Base-by-base conservation (phyloP, 495 filamentous ascomycete species). In the Xylaria flabelliformis region DNA sequence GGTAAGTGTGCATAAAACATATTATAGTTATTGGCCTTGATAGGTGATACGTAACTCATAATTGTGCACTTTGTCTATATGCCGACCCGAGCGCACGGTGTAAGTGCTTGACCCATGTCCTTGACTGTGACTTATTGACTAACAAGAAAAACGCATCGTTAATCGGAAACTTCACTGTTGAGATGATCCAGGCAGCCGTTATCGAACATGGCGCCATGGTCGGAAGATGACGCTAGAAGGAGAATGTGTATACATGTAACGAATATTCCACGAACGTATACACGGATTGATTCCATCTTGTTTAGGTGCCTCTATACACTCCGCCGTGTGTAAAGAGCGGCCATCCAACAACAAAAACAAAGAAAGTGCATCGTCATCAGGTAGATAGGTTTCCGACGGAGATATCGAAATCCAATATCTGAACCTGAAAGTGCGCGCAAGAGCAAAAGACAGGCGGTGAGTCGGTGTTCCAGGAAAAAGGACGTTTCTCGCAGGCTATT, bases 371-470 rank as follows among this genome's bases (percentile, higher is more conserved):
- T 44, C 36, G 44, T 64, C 15, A 21, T 61, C 6, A 21, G 19
- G 39, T 19, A 12, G 58, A 10, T 36, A 21, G 9, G 12, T 13
- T 46, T 29, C 15, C 21, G 36, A 21, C 21, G 12, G 21, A 26
- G 39, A 19, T 39, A 29, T 46, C 61, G 21, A 26, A 39, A 21
- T 4, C 34, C 19, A 32, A 9, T 56, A 3, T 67, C 32, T 55
- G n/a, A 42, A 41, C n/a, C 17, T 42, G 21, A 29, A 39, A 9
- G 17, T 34, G 17, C 4, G 6, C 61, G 4, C 36, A 42, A 24
- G 12, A 61, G 34, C 12, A 12, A 42, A 42, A 41, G n/a, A 58
- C 26, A 67, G 50, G 50, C 32, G 29, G 64, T 46, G 66, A 58
- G 53, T 12, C 26, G 29, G 12, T 65, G 63, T 50, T 48, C 63